A percentile compares a stretch with the other conserved stretches of the same genome.
Evolutionary conservation across 805 yeast species (phyloP).

Genomic region (Kodamaea jinghongensis): DNA sequence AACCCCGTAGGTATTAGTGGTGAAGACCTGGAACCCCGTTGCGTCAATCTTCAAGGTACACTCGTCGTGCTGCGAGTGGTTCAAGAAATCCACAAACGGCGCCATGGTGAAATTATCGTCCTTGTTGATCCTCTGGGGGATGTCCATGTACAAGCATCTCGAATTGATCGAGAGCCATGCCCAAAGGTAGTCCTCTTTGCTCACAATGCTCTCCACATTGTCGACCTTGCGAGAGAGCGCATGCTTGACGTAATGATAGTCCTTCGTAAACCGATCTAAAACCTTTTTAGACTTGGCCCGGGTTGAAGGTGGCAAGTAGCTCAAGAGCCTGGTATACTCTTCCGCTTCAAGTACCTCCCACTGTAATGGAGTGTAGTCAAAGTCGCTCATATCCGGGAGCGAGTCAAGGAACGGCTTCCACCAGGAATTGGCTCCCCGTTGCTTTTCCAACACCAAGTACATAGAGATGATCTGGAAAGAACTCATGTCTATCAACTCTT

Average conservation of each 20-base stretch:
- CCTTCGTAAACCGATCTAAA: constrained; percentile 40
- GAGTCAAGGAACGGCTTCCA: constrained; percentile 71
- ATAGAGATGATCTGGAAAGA: constrained; percentile 61
- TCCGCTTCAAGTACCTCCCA: constrained; percentile 48
- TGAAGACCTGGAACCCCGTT: constrained; percentile 53
- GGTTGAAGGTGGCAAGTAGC: constrained; percentile 46
- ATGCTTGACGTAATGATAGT: constrained; percentile 37
- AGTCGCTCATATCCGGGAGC: constrained; percentile 57
- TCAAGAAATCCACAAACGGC: constrained; percentile 85
- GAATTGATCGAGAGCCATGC: constrained; percentile 89
- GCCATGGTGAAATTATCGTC: constrained; percentile 83
- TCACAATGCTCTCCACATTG: not conserved
- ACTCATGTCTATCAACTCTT: constrained; percentile 41
- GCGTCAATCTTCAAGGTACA: constrained; percentile 48
- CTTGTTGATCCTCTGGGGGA: constrained; percentile 50
- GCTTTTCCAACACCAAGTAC: constrained; percentile 46
- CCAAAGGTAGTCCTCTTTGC: constrained; percentile 38
- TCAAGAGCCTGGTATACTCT: constrained; percentile 24
- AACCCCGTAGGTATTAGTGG: constrained; percentile 23
- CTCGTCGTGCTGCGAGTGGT: constrained; percentile 60
- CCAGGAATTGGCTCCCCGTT: constrained; percentile 41
- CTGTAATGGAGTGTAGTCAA: constrained; percentile 56
- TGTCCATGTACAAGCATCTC: constrained; percentile 78
- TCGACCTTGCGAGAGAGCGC: constrained; percentile 18
- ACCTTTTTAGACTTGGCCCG: constrained; percentile 41